Evolutionary conservation across 495 filamentous ascomycete genomes (phyloP).

Genomic region (Daldinia grandis): DNA sequence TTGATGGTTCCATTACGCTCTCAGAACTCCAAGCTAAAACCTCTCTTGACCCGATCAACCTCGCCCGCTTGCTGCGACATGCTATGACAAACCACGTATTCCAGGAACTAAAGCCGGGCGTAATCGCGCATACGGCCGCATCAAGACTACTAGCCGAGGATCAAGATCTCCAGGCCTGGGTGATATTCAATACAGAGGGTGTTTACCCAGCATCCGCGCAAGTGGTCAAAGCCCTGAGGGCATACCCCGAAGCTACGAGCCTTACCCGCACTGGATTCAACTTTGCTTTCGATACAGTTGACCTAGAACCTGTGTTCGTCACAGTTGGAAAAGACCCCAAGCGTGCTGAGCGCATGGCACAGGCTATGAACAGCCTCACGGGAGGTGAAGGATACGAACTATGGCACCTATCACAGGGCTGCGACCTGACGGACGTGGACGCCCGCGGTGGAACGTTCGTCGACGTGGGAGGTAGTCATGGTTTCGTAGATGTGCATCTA

Average conservation of each 20-base stretch:
- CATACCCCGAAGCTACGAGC: constrained; percentile 52
- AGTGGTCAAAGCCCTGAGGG: constrained; percentile 49
- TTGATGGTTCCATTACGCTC: constrained; percentile 52
- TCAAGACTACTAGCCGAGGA: constrained; percentile 57
- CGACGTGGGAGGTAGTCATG: constrained; percentile 65
- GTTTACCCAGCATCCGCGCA: constrained; percentile 57
- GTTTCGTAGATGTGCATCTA: constrained; percentile 61
- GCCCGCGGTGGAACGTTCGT: constrained; percentile 55
- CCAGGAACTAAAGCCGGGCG: constrained; percentile 57
- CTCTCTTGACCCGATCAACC: constrained; percentile 53
- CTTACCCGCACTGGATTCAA: constrained; percentile 58
- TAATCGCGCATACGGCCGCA: constrained; percentile 63
- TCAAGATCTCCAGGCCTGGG: constrained; percentile 55
- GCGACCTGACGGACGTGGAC: constrained; percentile 55
- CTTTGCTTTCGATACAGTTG: constrained; percentile 56
- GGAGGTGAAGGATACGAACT: constrained; percentile 61
- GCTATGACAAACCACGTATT: constrained; percentile 67
- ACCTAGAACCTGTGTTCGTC: constrained; percentile 60
- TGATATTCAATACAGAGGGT: constrained; percentile 62
- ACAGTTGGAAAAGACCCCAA: constrained; percentile 56
- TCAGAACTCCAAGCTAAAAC: constrained; percentile 53
- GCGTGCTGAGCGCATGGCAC: constrained; percentile 60
- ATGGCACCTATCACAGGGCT: constrained; percentile 51
- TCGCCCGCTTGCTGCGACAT: constrained; percentile 62
- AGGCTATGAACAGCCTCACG: constrained; percentile 60